phyloP scores from a whole-genome alignment of 2,329 filamentous ascomycete species.

The Fusarium sambucinum region DNA sequence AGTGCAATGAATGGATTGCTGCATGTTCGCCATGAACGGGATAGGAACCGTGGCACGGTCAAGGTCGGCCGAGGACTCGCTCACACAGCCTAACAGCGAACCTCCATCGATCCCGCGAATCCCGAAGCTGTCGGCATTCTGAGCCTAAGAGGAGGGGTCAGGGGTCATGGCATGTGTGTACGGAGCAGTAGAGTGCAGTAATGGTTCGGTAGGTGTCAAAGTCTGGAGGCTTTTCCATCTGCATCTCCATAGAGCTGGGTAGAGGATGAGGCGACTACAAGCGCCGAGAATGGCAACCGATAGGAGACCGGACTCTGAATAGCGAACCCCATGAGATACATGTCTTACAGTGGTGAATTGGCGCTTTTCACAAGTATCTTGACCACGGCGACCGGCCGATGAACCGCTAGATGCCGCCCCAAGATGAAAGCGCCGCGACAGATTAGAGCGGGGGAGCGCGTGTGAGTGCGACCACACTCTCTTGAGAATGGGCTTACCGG shows the following conservation, averaged over 20 bases:
- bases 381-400: conserved; percentile 26
- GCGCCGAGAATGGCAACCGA: conserved; percentile 14
- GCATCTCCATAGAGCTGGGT: conserved; percentile 1
- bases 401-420: conserved; percentile 35
- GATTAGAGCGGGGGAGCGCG: conserved; percentile 32
- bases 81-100: conserved; percentile 36
- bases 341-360: neutral
- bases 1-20: conserved; percentile 16
- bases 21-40: conserved; percentile 32
- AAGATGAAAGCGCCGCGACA: conserved; percentile 10
- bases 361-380: neutral
- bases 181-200: conserved; percentile 21
- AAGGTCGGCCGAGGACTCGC: conserved; percentile 16
- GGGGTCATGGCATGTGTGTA: conserved; percentile 6
- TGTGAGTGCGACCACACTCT: conserved; percentile 35
- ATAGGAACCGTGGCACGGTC: conserved; percentile 35
- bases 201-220: conserved; percentile 19
- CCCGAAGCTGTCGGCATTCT: conserved; percentile 47
- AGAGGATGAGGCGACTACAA: conserved; percentile 4
- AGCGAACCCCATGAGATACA: conserved; percentile 19
- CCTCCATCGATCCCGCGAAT: conserved; percentile 48
- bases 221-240: conserved; percentile 28
- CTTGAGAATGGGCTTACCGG: conserved; percentile 36
- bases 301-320: conserved; percentile 17
- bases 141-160: conserved; percentile 8